Percentiles rank a stretch among this genome's conserved stretches.
These are phyloP conservation scores for Suillus subaureus DNA, from an alignment of 768 basidiomycete genomes.

Conservation along the genomic window DNA sequence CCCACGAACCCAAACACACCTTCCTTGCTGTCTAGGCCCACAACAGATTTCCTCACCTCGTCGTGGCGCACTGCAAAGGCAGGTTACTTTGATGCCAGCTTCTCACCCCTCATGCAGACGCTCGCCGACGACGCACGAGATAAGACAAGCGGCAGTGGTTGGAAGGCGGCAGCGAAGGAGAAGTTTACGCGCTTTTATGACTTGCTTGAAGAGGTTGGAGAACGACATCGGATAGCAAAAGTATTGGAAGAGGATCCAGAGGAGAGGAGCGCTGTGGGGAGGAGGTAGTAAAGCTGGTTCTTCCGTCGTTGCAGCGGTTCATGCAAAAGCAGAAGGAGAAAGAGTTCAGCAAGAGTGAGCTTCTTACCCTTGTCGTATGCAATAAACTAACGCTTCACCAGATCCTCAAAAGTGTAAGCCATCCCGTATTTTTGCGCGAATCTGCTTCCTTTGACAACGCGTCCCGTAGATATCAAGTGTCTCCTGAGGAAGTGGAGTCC, in stretches of 20 bases:
- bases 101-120: conserved; percentile 72
- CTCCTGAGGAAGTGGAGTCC: conserved; percentile 71
- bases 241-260: conserved; percentile 74
- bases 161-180: conserved; percentile 71
- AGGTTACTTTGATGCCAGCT: conserved; percentile 83
- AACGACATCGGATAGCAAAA: conserved; percentile 68
- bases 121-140: conserved; percentile 51
- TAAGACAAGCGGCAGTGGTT: conserved; percentile 44
- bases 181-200: conserved; percentile 84
- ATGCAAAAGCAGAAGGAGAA: conserved; percentile 75
- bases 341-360: conserved; percentile 83
- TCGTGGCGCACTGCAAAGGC: conserved; percentile 82
- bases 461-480: conserved; percentile 73
- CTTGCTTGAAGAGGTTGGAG: conserved; percentile 75
- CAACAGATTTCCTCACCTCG: conserved; percentile 64
- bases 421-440: background rate
- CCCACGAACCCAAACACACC: conserved; percentile 50
- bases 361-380: conserved; percentile 6
- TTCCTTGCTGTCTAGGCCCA: conserved; percentile 59
- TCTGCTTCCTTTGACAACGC: conserved; percentile 15
- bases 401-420: conserved; percentile 57
- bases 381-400: conserved; percentile 19
- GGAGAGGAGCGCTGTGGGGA: conserved; percentile 57
- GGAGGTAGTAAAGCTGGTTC: conserved; percentile 75
- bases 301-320: conserved; percentile 75